Conservation (phyloP, 768 basidiomycete species). For the Podaxis pistillaris region DNA sequence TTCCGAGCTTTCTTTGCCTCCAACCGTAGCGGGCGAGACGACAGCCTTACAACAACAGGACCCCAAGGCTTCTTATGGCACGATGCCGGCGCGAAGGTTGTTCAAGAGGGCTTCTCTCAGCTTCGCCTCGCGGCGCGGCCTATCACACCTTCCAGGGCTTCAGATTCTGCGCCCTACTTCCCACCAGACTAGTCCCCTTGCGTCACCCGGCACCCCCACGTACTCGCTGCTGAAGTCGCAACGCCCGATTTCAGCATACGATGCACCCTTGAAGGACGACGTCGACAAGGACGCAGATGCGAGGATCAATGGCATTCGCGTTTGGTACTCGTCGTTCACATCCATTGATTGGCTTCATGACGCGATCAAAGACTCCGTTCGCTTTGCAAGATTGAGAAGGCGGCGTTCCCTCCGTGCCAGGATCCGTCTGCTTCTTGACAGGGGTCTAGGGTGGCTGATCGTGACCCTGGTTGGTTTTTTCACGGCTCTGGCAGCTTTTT, state of each 20-base stretch:
- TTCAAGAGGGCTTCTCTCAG: slow-evolving; percentile 27
- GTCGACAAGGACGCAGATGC: slow-evolving; percentile 51
- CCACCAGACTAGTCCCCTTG: slow-evolving; percentile 34
- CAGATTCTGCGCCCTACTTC: slow-evolving; percentile 25
- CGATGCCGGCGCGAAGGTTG: slow-evolving; percentile 34
- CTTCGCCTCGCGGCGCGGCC: slow-evolving; percentile 32
- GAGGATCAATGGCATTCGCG: slow-evolving; percentile 82
- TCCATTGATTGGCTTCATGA: slow-evolving; percentile 98
- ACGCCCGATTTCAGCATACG: slow-evolving; percentile 75
- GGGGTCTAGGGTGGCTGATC: slow-evolving; percentile 84
- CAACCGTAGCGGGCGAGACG: slow-evolving; percentile 12
- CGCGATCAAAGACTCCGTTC: slow-evolving; percentile 88
- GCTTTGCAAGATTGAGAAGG: slow-evolving; percentile 69
- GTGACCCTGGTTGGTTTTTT: slow-evolving; percentile 87
- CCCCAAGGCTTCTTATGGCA: slow-evolving; percentile 52
- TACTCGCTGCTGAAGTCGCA: slow-evolving; percentile 26
- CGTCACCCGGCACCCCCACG: slow-evolving; percentile 34
- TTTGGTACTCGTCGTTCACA: slow-evolving; percentile 88
- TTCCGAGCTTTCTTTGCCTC: background rate
- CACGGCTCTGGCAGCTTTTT: slow-evolving; percentile 82
- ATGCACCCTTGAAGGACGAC: slow-evolving; percentile 46
- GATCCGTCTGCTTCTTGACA: slow-evolving; percentile 64
- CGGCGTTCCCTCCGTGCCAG: slow-evolving; percentile 70
- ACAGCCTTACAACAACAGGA: slow-evolving; percentile 27
- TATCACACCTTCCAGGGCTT: slow-evolving; percentile 37